phyloP scores from a whole-genome alignment of 192 early-diverging fungal genomes.

The Mortierella hygrophila region DNA sequence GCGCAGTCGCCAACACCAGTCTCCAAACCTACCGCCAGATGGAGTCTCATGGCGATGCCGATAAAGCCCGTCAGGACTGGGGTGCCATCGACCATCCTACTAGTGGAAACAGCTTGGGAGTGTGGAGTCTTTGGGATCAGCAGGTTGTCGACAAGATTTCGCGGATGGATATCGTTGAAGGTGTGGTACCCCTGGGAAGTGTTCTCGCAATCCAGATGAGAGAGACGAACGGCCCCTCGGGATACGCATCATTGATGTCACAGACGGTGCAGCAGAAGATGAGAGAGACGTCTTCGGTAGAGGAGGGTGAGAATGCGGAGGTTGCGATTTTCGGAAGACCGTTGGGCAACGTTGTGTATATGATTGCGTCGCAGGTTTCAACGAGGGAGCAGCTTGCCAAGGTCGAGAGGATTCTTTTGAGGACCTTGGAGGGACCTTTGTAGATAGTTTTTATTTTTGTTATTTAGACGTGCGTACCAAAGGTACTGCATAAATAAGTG shows the following conservation, averaged over 20 bases:
- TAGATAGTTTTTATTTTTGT: neutral
- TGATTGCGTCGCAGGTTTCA: conserved; percentile 74
- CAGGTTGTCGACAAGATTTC: conserved; percentile 66
- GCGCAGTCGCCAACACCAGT: conserved; percentile 72
- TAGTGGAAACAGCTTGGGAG: conserved; percentile 25
- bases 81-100: conserved; percentile 26
- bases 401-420: conserved; percentile 61
- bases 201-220: conserved; percentile 76
- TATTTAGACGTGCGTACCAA: neutral
- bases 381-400: conserved; percentile 54
- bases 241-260: conserved; percentile 39
- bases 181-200: conserved; percentile 76
- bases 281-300: conserved; percentile 31
- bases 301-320: conserved; percentile 22
- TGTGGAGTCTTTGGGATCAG: conserved; percentile 68
- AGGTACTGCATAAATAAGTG: too few species aligned
- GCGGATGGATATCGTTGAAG: conserved; percentile 66
- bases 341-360: conserved; percentile 83
- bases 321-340: conserved; percentile 73
- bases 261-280: conserved; percentile 39
- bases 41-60: conserved; percentile 47
- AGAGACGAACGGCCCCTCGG: conserved; percentile 38
- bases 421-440: conserved; percentile 33
- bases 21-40: conserved; percentile 65
- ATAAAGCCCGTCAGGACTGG: conserved; percentile 53